Evolutionary conservation across 2,329 filamentous ascomycete genomes (phyloP).

Genomic region (Calonectria pteridis): DNA sequence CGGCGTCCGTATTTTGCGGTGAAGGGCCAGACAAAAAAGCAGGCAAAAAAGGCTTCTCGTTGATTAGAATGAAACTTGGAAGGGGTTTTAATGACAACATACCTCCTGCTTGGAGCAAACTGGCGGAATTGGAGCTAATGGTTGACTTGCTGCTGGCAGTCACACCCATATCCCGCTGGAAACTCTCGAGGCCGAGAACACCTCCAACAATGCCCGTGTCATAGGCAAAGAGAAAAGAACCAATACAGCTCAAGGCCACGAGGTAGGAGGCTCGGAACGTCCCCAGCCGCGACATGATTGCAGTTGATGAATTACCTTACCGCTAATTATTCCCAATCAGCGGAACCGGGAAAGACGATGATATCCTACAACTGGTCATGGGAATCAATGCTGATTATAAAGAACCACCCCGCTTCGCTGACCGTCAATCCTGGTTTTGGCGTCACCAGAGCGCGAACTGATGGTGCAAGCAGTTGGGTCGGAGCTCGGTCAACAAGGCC

Average conservation of each 20-base stretch:
- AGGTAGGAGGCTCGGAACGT: constrained; percentile 54
- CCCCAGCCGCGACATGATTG: constrained; percentile 46
- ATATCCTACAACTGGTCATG: constrained; percentile 10
- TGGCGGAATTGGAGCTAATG: constrained; percentile 55
- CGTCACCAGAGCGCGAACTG: constrained; percentile 23
- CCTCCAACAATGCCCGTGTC: constrained; percentile 59
- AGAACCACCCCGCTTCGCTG: neutral
- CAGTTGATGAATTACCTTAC: neutral
- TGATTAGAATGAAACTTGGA: neutral
- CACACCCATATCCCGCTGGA: constrained; percentile 54
- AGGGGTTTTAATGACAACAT: neutral
- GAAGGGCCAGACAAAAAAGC: constrained; percentile 59
- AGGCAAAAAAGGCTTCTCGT: constrained; percentile 55
- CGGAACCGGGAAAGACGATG: neutral
- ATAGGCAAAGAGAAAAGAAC: constrained; percentile 57
- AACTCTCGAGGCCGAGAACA: constrained; percentile 53
- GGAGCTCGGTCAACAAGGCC: constrained; percentile 36
- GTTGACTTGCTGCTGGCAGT: constrained; percentile 45
- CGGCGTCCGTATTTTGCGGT: constrained; percentile 56
- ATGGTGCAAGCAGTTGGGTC: constrained; percentile 25
- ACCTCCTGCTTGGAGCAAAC: constrained; percentile 57
- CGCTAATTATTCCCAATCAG: neutral
- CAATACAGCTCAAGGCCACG: constrained; percentile 53
- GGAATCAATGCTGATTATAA: constrained; percentile 26
- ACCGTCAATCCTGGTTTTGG: constrained; percentile 9